phyloP scores from a whole-genome alignment of 495 filamentous ascomycete genomes.

The Aspergillus kassunensis region DNA sequence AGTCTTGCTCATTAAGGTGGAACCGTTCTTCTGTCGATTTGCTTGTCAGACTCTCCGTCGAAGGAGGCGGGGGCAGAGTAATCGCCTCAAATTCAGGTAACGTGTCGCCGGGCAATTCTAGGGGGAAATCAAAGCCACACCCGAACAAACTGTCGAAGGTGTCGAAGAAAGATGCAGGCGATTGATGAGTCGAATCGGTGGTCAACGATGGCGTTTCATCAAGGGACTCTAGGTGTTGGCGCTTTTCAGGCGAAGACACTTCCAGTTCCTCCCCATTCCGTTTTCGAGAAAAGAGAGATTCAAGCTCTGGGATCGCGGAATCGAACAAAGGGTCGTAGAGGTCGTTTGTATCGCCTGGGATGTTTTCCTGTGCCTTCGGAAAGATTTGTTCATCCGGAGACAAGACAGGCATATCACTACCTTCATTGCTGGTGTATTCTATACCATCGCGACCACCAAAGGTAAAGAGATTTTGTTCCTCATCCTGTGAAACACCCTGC shows the following conservation, averaged over 20 bases:
- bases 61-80: neutral
- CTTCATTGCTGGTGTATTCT: neutral
- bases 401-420: neutral
- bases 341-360: neutral
- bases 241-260: constrained; percentile 19
- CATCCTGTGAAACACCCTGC: constrained; percentile 18
- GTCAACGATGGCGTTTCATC: constrained; percentile 23
- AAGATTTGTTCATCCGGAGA: neutral
- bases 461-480: constrained; percentile 3
- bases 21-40: constrained; percentile 23
- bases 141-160: constrained; percentile 20
- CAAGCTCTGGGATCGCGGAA: constrained; percentile 18
- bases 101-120: neutral
- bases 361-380: neutral
- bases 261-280: constrained; percentile 16
- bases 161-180: constrained; percentile 21
- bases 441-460: neutral
- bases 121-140: constrained; percentile 12
- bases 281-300: constrained; percentile 21
- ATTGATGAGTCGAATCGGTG: constrained; percentile 17
- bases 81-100: neutral
- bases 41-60: constrained; percentile 5
- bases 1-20: constrained; percentile 15
- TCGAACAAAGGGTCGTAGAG: constrained; percentile 22
- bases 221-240: constrained; percentile 16